These are phyloP conservation scores for Aspergillus sp. DNA, from an alignment of 2,329 filamentous ascomycete genomes.

Conservation along the genomic window DNA sequence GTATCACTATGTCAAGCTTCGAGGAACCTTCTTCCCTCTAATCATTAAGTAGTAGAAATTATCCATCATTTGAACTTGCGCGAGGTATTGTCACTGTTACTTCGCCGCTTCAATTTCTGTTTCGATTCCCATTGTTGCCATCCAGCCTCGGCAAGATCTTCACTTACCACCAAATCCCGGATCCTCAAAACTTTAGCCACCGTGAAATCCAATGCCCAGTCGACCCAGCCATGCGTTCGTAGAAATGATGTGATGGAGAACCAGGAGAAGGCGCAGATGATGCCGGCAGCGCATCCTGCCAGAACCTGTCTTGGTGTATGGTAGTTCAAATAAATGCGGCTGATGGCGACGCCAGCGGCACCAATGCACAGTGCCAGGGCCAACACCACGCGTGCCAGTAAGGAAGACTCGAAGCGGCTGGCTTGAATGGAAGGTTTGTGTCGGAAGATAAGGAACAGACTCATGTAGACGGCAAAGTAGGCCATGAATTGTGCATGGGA, in stretches of 20 bases:
- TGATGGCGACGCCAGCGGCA: constrained; percentile 69
- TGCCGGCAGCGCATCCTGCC: constrained; percentile 70
- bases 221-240: constrained; percentile 64
- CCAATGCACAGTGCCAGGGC: constrained; percentile 55
- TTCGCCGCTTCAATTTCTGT: constrained; percentile 30
- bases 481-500: constrained; percentile 94
- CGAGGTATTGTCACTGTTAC: constrained; percentile 12
- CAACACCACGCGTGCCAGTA: constrained; percentile 55
- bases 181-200: constrained; percentile 64
- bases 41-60: too few relatives aligned
- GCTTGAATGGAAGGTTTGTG: constrained; percentile 57
- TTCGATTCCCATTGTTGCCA: constrained; percentile 84
- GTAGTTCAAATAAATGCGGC: constrained; percentile 86
- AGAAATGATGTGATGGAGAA: constrained; percentile 66
- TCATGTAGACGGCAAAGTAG: constrained; percentile 82
- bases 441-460: constrained; percentile 77
- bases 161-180: constrained; percentile 77
- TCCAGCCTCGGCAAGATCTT: constrained; percentile 84
- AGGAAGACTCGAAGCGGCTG: constrained; percentile 35
- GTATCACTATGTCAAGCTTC: neutral
- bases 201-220: constrained; percentile 65
- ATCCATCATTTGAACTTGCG: constrained; percentile 24
- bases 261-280: constrained; percentile 69
- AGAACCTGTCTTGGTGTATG: constrained; percentile 84
- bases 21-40: too few relatives aligned